Evolutionary conservation across 345 rosid genomes (phyloP).

Genomic region (Microcos paniculata): DNA sequence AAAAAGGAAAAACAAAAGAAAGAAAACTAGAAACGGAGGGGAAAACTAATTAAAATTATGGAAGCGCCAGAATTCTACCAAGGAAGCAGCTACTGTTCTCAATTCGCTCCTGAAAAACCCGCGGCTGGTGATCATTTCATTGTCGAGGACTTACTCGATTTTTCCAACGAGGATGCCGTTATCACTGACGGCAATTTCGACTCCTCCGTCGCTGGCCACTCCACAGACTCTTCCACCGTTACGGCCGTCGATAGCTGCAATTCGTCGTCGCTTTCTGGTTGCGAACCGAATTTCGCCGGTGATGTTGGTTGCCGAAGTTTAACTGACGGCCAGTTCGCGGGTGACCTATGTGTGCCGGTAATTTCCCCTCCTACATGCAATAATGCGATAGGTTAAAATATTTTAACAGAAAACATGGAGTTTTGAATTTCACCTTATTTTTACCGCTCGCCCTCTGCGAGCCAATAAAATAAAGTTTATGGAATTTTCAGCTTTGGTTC

Average conservation of each 20-base stretch:
- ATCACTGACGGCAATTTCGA: slow-evolving; percentile 35
- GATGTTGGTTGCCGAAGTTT: slow-evolving; percentile 39
- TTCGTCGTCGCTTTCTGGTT: slow-evolving; percentile 46
- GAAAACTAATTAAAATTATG: slow-evolving; percentile 2
- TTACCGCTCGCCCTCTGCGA: neutral
- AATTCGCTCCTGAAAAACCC: slow-evolving; percentile 35
- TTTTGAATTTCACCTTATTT: neutral
- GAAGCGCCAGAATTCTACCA: slow-evolving; percentile 35
- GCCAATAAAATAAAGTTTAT: neutral
- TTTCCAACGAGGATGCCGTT: slow-evolving; percentile 70
- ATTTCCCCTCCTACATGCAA: slow-evolving; percentile 9
- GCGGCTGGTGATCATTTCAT: slow-evolving; percentile 58
- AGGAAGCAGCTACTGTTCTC: slow-evolving; percentile 30
- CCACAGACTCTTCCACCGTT: slow-evolving; percentile 56
- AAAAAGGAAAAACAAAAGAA: neutral
- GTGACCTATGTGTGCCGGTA: slow-evolving; percentile 95
- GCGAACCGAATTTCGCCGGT: slow-evolving; percentile 35
- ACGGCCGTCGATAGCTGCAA: slow-evolving; percentile 63
- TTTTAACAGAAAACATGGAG: neutral
- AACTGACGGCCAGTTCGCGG: slow-evolving; percentile 48
- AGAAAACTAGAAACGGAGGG: neutral
- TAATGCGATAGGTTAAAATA: neutral
- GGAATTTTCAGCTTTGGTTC: neutral
- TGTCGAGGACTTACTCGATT: slow-evolving; percentile 89
- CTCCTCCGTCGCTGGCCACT: slow-evolving; percentile 32